Conservation (phyloP, 2,329 filamentous ascomycete species). For the Beauveria asiatica region DNA sequence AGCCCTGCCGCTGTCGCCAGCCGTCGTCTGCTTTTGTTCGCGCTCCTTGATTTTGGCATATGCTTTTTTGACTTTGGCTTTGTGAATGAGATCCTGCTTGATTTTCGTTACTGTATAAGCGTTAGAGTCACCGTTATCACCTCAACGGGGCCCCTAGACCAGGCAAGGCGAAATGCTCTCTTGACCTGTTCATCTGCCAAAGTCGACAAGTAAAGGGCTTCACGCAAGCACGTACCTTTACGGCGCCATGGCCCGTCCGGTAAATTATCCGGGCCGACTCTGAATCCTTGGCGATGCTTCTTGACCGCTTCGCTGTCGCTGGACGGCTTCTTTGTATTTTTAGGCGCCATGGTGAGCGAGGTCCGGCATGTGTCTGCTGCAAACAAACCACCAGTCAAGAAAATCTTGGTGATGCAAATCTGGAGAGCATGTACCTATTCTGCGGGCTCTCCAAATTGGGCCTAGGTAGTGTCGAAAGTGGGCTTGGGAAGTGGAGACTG, state of each 20-base stretch:
- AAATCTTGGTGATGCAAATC: not conserved
- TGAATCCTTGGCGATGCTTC: constrained; percentile 63
- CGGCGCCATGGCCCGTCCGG: constrained; percentile 83
- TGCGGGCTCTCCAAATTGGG: constrained; percentile 1
- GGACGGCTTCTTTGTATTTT: constrained; percentile 25
- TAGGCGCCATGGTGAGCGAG: constrained; percentile 22
- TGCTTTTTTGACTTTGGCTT: constrained; percentile 86
- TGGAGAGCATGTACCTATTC: not conserved
- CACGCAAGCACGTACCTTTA: constrained; percentile 43
- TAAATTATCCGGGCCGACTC: constrained; percentile 79
- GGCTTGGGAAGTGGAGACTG: not conserved
- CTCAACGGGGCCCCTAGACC: not conserved
- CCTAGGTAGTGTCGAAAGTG: not conserved
- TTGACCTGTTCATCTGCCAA: not conserved
- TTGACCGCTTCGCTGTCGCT: constrained; percentile 33
- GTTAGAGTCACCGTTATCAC: constrained; percentile 3
- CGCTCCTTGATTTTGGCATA: constrained; percentile 75
- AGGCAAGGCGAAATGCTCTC: not conserved
- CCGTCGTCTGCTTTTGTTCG: constrained; percentile 20
- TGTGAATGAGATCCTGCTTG: constrained; percentile 80
- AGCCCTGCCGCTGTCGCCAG: constrained; percentile 14
- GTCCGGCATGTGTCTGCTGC: not conserved
- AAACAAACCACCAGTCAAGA: not conserved
- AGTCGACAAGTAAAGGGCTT: not conserved
- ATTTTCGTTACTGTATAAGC: constrained; percentile 64